Evolutionary conservation across 164 flowering plant species (phyloP).

Genomic region (Liquidambar formosana): DNA sequence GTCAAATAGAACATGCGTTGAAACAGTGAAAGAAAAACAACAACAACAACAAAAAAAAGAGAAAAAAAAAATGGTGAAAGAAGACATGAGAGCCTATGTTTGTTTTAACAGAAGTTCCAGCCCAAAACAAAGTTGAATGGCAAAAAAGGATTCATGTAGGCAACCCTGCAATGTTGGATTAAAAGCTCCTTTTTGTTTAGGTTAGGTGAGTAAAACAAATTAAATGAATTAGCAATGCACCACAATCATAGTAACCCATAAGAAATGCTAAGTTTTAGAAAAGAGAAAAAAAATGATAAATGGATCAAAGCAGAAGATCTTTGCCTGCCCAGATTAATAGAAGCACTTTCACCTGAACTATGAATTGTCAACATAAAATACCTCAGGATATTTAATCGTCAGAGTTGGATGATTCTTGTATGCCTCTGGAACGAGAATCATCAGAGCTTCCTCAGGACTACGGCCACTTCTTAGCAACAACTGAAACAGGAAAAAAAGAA

Average conservation of each 20-base stretch:
- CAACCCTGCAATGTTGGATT: background rate
- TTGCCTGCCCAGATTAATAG: background rate
- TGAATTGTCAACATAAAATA: conserved; percentile 22
- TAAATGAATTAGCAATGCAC: background rate
- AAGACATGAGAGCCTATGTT: no score
- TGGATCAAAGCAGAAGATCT: no score
- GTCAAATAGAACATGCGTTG: background rate
- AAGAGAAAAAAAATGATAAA: background rate
- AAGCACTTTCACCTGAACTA: background rate
- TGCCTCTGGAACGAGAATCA: conserved; percentile 99
- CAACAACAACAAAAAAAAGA: no score
- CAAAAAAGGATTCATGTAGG: background rate
- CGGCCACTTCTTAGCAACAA: conserved; percentile 94
- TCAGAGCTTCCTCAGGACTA: conserved; percentile 85
- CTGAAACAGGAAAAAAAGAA: conserved; percentile 37
- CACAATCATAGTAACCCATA: background rate
- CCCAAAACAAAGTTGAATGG: background rate
- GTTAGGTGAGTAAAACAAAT: background rate
- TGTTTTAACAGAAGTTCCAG: background rate
- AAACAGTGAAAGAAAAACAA: background rate
- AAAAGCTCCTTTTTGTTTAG: background rate
- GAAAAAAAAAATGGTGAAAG: background rate
- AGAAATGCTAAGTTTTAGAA: background rate
- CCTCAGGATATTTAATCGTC: conserved; percentile 94
- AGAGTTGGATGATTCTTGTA: conserved; percentile 98